Conservation (phyloP, 345 rosid genomes). For the Reutealis trisperma region DNA sequence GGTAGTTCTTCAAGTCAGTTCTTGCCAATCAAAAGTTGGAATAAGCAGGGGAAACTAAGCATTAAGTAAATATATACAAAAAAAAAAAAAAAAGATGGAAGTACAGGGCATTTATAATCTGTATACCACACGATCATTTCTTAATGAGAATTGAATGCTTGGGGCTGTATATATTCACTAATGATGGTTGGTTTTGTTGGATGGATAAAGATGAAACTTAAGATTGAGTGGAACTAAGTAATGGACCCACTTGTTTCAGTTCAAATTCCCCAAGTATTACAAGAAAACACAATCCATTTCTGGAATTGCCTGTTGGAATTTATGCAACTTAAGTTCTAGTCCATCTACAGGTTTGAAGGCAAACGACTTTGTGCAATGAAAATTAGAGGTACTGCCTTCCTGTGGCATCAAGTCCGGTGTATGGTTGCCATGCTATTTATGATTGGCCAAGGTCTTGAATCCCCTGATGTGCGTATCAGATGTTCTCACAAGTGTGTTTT, state of each 20-base stretch:
- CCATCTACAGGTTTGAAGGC: conserved; percentile 56
- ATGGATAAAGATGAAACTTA: not conserved
- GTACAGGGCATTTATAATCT: not conserved
- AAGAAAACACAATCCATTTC: not conserved
- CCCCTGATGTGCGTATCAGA: conserved; percentile 61
- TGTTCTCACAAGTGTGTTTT: conserved; percentile 9
- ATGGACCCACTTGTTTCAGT: not conserved
- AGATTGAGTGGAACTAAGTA: not conserved
- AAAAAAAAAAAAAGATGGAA: not conserved
- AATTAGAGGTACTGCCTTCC: conserved; percentile 86
- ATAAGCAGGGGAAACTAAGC: not conserved
- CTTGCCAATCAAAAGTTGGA: not conserved
- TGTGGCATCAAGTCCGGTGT: conserved; percentile 96
- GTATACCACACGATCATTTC: not conserved
- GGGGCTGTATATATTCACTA: not conserved
- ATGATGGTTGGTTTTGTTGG: not conserved
- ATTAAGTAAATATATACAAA: not conserved
- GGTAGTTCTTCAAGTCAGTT: not conserved
- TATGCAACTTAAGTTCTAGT: conserved; percentile 15
- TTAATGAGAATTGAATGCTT: not conserved
- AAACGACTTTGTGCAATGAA: conserved; percentile 64
- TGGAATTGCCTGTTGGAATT: conserved; percentile 11
- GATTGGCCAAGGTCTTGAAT: conserved; percentile 87
- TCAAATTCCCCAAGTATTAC: not conserved
- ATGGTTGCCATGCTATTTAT: conserved; percentile 89